These are phyloP conservation scores for Phalaenopsis aphrodite DNA, from an alignment of 106 monocot genomes.

Conservation along the genomic window DNA sequence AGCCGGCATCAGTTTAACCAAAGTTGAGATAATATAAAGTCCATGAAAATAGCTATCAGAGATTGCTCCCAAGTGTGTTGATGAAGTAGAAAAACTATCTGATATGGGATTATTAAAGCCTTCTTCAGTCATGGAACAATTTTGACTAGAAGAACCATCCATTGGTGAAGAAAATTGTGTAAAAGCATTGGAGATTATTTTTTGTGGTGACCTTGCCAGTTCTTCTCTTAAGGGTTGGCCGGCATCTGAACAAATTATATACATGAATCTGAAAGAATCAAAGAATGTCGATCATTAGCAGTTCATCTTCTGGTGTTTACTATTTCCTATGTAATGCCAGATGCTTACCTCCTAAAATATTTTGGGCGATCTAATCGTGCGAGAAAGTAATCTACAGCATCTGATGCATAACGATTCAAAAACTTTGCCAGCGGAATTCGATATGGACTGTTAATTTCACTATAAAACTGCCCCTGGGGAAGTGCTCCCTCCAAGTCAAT, in stretches of 20 bases:
- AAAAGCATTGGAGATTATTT: conserved; percentile 79
- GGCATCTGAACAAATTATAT: conserved; percentile 83
- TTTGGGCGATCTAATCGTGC: conserved; percentile 76
- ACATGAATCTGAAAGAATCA: conserved; percentile 68
- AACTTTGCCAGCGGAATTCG: conserved; percentile 86
- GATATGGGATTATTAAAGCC: conserved; percentile 21
- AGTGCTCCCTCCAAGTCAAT: conserved; percentile 92
- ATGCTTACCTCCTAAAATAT: conserved; percentile 74
- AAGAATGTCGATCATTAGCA: background rate
- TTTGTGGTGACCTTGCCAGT: conserved; percentile 83
- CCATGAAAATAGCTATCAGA: conserved; percentile 96
- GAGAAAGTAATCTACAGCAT: conserved; percentile 95
- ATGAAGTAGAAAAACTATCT: conserved; percentile 31
- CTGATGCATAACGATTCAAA: conserved; percentile 88
- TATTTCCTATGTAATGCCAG: background rate
- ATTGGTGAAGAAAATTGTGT: conserved; percentile 45
- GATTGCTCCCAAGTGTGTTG: conserved; percentile 20
- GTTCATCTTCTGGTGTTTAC: background rate
- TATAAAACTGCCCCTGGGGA: conserved; percentile 90
- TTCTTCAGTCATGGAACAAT: conserved; percentile 50
- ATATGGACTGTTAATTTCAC: conserved; percentile 99
- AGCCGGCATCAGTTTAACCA: conserved; percentile 92
- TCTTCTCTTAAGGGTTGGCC: conserved; percentile 84
- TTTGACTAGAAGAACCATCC: conserved; percentile 35
- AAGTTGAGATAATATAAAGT: conserved; percentile 62